These are phyloP conservation scores for Lepiota brunneoincarnata DNA, from an alignment of 768 basidiomycete genomes.

Conservation along the genomic window DNA sequence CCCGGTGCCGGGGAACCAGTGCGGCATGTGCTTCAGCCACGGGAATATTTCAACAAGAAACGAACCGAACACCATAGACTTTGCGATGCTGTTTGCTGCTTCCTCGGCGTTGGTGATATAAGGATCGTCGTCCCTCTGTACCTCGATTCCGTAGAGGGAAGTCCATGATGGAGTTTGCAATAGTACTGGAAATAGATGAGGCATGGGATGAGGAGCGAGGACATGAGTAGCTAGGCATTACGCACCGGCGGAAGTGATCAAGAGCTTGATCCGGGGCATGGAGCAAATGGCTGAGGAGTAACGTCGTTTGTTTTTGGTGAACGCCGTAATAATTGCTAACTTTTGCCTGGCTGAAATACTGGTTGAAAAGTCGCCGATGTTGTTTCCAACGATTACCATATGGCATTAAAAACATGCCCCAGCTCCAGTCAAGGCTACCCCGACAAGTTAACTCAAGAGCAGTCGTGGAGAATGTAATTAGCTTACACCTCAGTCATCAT, in stretches of 20 bases:
- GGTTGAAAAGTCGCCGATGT: conserved; percentile 18
- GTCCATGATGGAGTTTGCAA: not conserved
- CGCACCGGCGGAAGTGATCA: conserved; percentile 5
- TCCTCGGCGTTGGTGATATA: conserved; percentile 25
- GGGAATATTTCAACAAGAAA: conserved; percentile 30
- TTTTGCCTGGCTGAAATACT: conserved; percentile 20
- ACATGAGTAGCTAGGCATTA: not conserved
- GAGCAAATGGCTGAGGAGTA: conserved; percentile 6
- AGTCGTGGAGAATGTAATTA: too few species aligned
- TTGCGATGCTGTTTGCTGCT: conserved; percentile 18
- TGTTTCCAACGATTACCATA: conserved; percentile 24
- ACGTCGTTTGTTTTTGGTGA: conserved; percentile 6
- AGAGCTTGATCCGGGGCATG: conserved; percentile 11
- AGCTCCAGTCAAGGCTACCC: not conserved
- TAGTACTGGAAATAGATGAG: not conserved
- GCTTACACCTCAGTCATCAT: too few species aligned
- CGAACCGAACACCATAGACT: conserved; percentile 19
- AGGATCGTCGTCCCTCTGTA: conserved; percentile 28
- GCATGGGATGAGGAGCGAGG: not conserved
- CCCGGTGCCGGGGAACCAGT: conserved; percentile 44
- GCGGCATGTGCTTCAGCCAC: conserved; percentile 37
- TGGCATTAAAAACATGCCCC: conserved; percentile 1
- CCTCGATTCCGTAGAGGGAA: not conserved
- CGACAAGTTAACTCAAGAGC: too few species aligned
- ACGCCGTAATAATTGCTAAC: conserved; percentile 13